Evolutionary conservation across 495 filamentous ascomycete genomes (phyloP).

Genomic region (Daldinia decipiens): DNA sequence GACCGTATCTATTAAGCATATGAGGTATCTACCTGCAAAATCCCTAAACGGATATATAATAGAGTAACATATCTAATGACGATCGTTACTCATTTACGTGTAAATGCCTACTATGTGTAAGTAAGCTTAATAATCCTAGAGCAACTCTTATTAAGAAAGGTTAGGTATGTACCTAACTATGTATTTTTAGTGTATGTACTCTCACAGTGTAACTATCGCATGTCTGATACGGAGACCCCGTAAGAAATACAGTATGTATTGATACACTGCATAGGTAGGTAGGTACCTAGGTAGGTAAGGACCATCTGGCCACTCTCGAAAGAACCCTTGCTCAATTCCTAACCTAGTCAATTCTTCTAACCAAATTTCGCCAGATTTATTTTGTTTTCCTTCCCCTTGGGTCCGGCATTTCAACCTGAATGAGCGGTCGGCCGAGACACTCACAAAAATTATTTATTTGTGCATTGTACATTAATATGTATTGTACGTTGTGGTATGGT

Average conservation of each 20-base stretch:
- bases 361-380: slow-evolving; percentile 7
- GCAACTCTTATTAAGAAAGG: neutral
- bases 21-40: too few relatives aligned
- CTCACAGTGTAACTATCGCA: neutral
- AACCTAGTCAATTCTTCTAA: slow-evolving; percentile 1
- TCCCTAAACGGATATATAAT: neutral
- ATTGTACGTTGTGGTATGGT: neutral
- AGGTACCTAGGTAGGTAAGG: too few relatives aligned
- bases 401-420: slow-evolving; percentile 4
- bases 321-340: slow-evolving; percentile 8
- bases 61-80: neutral
- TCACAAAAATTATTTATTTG: neutral
- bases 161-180: too few relatives aligned
- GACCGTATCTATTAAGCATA: neutral
- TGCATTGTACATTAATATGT: slow-evolving; percentile 1
- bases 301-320: slow-evolving; percentile 7
- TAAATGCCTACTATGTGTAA: neutral
- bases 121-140: neutral
- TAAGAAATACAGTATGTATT: neutral
- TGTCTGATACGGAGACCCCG: neutral
- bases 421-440: slow-evolving; percentile 1
- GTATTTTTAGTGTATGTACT: neutral
- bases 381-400: slow-evolving; percentile 4
- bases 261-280: too few relatives aligned
- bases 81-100: neutral